These are phyloP conservation scores for Hypoxylon crocopeplum DNA, from an alignment of 495 filamentous ascomycete species.

Conservation along the genomic window DNA sequence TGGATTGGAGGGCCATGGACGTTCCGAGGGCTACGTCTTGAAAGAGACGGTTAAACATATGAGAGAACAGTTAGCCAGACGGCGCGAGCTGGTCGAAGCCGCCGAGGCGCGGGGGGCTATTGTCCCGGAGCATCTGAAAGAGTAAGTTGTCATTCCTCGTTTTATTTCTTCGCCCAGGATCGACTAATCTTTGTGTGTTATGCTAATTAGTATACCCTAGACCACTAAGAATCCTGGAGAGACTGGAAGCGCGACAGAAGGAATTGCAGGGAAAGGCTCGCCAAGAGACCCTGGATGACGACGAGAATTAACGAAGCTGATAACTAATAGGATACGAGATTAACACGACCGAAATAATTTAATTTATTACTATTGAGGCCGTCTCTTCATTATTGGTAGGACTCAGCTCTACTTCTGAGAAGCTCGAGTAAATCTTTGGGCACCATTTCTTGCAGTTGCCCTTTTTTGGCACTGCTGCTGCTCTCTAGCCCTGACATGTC, in stretches of 20 bases:
- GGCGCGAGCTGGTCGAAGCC: constrained; percentile 66
- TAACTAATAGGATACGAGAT: background rate
- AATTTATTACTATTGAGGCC: constrained; percentile 9
- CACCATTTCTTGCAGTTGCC: constrained; percentile 42
- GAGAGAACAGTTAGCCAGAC: constrained; percentile 65
- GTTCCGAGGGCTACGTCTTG: constrained; percentile 85
- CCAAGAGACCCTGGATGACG: constrained; percentile 19
- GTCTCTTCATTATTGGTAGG: constrained; percentile 40
- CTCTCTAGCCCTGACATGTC: constrained; percentile 37
- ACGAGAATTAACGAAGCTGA: constrained; percentile 16
- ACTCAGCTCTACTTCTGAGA: constrained; percentile 43
- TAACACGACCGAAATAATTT: background rate
- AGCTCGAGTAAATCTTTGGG: constrained; percentile 42
- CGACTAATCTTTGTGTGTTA: too few relatives aligned
- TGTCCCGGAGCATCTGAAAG: constrained; percentile 50
- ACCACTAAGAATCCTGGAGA: constrained; percentile 29
- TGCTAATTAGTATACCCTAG: constrained; percentile 1
- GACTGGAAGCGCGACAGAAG: constrained; percentile 26
- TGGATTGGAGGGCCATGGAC: constrained; percentile 79
- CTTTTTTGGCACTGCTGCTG: constrained; percentile 13
- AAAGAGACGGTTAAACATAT: constrained; percentile 78
- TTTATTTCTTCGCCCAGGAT: background rate
- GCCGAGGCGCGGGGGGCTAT: constrained; percentile 66
- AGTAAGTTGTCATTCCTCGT: constrained; percentile 19
- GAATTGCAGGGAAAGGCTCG: constrained; percentile 20